These are phyloP conservation scores for Yarrowia divulgata DNA, from an alignment of 805 yeast genomes.

Conservation along the genomic window DNA sequence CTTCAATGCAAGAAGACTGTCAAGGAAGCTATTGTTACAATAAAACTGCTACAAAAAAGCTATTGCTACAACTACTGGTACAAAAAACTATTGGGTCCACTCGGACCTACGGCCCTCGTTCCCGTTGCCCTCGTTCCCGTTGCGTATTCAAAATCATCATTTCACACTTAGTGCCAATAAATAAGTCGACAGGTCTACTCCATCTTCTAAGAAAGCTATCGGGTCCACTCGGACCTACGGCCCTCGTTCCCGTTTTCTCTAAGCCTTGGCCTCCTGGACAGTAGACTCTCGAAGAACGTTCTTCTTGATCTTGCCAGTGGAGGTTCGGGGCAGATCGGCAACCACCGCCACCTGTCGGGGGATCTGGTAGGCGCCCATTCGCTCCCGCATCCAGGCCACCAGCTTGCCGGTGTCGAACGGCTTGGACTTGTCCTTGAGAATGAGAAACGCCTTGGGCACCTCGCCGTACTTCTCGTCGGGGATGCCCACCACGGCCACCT, in stretches of 20 bases:
- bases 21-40: too few species aligned
- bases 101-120: too few species aligned
- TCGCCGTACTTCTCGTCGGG: conserved; percentile 50
- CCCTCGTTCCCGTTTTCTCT: too few species aligned
- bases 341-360: conserved; percentile 47
- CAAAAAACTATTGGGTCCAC: too few species aligned
- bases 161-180: conserved; percentile 7
- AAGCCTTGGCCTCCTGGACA: conserved; percentile 3
- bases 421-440: conserved; percentile 43
- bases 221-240: too few species aligned
- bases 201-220: too few species aligned
- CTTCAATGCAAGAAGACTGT: too few species aligned
- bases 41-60: too few species aligned
- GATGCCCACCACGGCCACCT: conserved; percentile 50
- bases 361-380: conserved; percentile 50
- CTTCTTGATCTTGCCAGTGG: conserved; percentile 52
- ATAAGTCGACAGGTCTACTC: conserved; percentile 15
- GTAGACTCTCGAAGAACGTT: conserved; percentile 48
- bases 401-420: conserved; percentile 43
- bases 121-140: neutral
- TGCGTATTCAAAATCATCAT: neutral
- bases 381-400: conserved; percentile 44
- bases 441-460: conserved; percentile 49
- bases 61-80: too few species aligned
- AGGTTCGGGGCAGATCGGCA: conserved; percentile 50